phyloP scores from a whole-genome alignment of 345 rosid species.

The Psidium friedrichsthalianum region DNA sequence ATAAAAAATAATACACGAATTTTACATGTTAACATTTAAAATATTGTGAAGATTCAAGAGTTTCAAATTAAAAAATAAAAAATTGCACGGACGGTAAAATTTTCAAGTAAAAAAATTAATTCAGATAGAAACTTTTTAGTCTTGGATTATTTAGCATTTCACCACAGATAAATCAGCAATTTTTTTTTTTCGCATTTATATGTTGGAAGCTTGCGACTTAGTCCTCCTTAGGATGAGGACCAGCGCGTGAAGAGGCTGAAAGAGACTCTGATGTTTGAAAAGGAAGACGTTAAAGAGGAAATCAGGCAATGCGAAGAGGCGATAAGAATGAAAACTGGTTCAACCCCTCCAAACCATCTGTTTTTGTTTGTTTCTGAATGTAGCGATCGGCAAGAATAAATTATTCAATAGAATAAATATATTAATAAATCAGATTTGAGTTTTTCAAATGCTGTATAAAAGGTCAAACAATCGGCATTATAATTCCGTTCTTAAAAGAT shows the following conservation, averaged over 20 bases:
- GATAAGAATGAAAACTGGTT: not conserved
- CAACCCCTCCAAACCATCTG: not conserved
- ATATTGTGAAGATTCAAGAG: not conserved
- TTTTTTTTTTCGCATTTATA: not conserved
- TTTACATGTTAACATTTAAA: not conserved
- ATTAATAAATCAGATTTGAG: not conserved
- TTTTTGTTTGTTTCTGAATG: not conserved
- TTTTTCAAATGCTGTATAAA: not conserved
- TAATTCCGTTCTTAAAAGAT: not conserved
- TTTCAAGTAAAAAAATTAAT: not conserved
- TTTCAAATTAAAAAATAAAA: fast-evolving
- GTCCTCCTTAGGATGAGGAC: no score
- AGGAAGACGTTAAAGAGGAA: not conserved
- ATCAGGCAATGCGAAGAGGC: not conserved
- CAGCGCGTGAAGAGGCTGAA: not conserved
- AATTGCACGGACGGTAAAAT: not conserved
- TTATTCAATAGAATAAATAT: no score
- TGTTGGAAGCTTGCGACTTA: not conserved
- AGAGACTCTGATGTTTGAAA: not conserved
- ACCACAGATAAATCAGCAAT: not conserved
- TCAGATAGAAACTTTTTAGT: not conserved
- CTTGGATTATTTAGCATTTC: not conserved
- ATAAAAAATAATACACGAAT: fast-evolving
- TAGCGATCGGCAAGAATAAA: not conserved
- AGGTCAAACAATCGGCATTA: not conserved